These are phyloP conservation scores for Suillus bovinus DNA, from an alignment of 768 basidiomycete species.

Conservation along the genomic window DNA sequence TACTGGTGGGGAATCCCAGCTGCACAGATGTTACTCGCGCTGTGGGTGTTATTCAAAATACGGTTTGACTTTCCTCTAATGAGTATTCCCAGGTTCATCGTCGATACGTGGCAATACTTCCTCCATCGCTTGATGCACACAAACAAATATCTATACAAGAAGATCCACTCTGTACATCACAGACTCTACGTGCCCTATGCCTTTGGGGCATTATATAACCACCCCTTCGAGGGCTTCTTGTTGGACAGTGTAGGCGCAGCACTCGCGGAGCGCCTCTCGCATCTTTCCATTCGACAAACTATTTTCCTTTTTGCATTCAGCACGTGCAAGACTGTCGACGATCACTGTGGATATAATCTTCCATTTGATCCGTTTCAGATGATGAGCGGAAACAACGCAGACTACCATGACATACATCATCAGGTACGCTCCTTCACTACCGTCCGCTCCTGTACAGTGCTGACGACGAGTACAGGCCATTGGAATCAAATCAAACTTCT, in stretches of 20 bases:
- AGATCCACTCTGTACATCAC: constrained; percentile 94
- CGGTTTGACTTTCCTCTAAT: constrained; percentile 7
- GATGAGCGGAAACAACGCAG: constrained; percentile 85
- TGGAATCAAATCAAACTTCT: constrained; percentile 92
- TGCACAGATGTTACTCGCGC: constrained; percentile 71
- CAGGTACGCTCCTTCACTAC: constrained; percentile 48
- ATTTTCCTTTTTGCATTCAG: constrained; percentile 81
- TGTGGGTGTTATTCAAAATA: constrained; percentile 58
- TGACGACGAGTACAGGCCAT: constrained; percentile 30
- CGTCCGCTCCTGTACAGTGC: background rate
- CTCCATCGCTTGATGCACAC: constrained; percentile 90
- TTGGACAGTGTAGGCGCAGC: constrained; percentile 83
- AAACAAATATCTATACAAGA: constrained; percentile 87
- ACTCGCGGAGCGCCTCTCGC: constrained; percentile 67
- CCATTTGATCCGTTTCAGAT: constrained; percentile 93
- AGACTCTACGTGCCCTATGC: constrained; percentile 96
- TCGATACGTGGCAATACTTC: constrained; percentile 99
- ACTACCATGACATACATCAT: constrained; percentile 98
- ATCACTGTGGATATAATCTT: constrained; percentile 88
- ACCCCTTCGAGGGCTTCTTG: constrained; percentile 91
- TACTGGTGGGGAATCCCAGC: constrained; percentile 95
- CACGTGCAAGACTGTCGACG: constrained; percentile 91
- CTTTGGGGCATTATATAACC: constrained; percentile 96
- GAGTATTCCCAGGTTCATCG: constrained; percentile 63
- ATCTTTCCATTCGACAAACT: constrained; percentile 81